Evolutionary conservation across 805 yeast genomes (phyloP).

Genomic region (Spathaspora girioi): DNA sequence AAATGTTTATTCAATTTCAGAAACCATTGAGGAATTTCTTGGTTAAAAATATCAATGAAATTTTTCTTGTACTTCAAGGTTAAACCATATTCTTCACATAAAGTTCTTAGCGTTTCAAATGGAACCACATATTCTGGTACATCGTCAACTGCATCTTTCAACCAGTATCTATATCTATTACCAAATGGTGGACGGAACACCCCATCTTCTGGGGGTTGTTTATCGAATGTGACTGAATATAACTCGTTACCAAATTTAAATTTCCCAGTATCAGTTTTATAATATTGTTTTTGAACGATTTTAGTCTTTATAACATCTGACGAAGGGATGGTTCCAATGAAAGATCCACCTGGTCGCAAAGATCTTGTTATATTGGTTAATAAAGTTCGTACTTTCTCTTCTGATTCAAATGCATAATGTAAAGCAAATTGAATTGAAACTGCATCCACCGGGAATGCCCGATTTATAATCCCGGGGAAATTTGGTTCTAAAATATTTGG

Average conservation of each 20-base stretch:
- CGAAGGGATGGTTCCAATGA: slow-evolving; percentile 93
- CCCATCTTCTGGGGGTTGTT: slow-evolving; percentile 73
- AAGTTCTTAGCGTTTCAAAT: slow-evolving; percentile 76
- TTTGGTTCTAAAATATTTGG: slow-evolving; percentile 62
- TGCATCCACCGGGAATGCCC: slow-evolving; percentile 75
- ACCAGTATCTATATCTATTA: slow-evolving; percentile 72
- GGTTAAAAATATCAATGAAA: slow-evolving; percentile 77
- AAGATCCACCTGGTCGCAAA: slow-evolving; percentile 76
- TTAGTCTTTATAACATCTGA: slow-evolving; percentile 77
- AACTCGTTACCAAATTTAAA: slow-evolving; percentile 81
- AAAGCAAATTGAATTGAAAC: slow-evolving; percentile 90
- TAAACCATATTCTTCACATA: slow-evolving; percentile 81
- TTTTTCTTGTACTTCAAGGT: slow-evolving; percentile 69
- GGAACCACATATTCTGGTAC: slow-evolving; percentile 98
- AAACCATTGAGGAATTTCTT: slow-evolving; percentile 69
- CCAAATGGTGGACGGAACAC: slow-evolving; percentile 77
- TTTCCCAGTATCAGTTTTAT: slow-evolving; percentile 10
- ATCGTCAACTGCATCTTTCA: slow-evolving; percentile 91
- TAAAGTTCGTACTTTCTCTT: slow-evolving; percentile 69
- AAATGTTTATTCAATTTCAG: slow-evolving; percentile 55
- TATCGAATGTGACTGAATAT: slow-evolving; percentile 77
- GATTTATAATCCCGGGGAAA: slow-evolving; percentile 57
- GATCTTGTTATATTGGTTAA: slow-evolving; percentile 73
- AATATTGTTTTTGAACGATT: slow-evolving; percentile 44
- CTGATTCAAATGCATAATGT: slow-evolving; percentile 92